Evolutionary conservation across 139 green algal species (phyloP), one percentile per base, ranked within the genome.

Genomic region (Gonium pectorale): DNA sequence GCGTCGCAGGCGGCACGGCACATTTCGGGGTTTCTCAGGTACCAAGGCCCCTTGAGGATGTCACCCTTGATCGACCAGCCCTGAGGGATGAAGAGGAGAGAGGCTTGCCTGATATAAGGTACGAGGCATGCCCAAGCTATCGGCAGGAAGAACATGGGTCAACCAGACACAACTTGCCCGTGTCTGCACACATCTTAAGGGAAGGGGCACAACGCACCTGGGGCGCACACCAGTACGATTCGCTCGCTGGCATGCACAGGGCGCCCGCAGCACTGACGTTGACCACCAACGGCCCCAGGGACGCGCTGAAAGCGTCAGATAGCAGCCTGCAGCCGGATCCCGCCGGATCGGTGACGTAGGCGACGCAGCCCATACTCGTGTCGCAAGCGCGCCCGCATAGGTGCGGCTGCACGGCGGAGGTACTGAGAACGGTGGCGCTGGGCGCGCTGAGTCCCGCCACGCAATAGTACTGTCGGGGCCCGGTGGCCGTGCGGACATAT

Each of bases 391-490:
- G 33, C 4, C 8, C 64, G 64, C 64, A 71, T 8, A n/a, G 35
- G 33, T 49, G 35, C 64, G 64, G 64, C 35, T 33, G 64, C 35
- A 71, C 64, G 64, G 2, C 31, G 8, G n/a, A 9, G 7, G 59
- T 38, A 8, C 26, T 37, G 17, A 38, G 59, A 5, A 67, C 59
- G 26, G 3, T 15, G 27, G 6, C 59, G 17, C 17, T 9, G 6
- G 22, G 27, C 17, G 2, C 59, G 59, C 5, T 15, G 26, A 67
- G 27, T 27, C 59, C 59, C 24, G 31, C 8, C 21, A 73, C 40
- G 67, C 67, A 73, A 19, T 37, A 54, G 67, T 73, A 73, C 67
- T 73, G 67, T 6, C 38, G 2, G 22, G 67, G 67, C 38, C 67
- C 67, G 5, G 26, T n/a, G 2, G 37, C 3, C 5, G 67, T 73